Conservation (phyloP, 108 stramenopile species). For the Nannochloropsis gaditana region DNA sequence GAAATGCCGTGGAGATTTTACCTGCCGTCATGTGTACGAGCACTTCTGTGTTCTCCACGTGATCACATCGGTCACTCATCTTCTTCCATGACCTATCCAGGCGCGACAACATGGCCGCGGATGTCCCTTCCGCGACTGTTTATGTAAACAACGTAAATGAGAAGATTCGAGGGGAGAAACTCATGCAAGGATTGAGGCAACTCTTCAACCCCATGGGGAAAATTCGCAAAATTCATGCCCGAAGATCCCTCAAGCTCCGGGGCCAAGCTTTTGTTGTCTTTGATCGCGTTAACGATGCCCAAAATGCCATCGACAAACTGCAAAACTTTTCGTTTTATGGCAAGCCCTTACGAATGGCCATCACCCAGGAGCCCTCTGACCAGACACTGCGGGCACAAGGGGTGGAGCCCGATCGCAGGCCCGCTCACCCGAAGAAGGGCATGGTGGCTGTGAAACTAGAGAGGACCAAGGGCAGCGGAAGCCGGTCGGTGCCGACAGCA, state of each 20-base stretch:
- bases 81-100: no score
- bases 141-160: neutral
- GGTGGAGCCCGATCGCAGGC: neutral
- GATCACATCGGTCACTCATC: no score
- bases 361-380: neutral
- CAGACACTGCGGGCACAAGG: neutral
- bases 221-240: neutral
- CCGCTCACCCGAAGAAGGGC: neutral
- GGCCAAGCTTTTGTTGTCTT: slow-evolving; percentile 19
- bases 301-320: neutral
- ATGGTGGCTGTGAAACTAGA: slow-evolving; percentile 12
- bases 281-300: neutral
- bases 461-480: neutral
- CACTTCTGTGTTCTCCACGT: no score
- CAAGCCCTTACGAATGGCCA: neutral
- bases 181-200: neutral
- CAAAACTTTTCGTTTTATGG: slow-evolving; percentile 1
- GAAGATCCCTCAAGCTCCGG: slow-evolving; percentile 16
- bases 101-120: neutral
- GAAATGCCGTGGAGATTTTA: no score
- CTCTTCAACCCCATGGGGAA: neutral
- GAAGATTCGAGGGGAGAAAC: neutral
- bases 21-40: no score
- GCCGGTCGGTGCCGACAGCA: neutral
- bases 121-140: neutral